These are phyloP conservation scores for Melastoma malabathricum DNA, from an alignment of 345 rosid species.

Conservation along the genomic window DNA sequence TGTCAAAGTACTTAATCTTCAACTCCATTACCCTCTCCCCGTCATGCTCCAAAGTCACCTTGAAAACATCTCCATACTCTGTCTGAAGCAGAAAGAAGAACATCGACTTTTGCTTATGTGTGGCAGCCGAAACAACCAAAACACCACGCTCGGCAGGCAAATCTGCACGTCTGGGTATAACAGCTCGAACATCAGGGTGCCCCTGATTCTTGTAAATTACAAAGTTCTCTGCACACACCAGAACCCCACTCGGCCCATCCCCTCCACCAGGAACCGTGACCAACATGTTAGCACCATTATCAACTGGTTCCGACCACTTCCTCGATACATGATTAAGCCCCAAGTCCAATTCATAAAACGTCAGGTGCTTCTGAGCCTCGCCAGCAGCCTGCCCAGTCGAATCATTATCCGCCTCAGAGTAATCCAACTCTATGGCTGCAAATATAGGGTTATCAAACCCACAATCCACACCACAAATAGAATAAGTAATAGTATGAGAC, in stretches of 20 bases:
- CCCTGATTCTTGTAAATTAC: conserved; percentile 82
- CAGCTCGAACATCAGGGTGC: conserved; percentile 73
- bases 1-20: conserved; percentile 91
- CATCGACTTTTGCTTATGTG: conserved; percentile 76
- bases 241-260: conserved; percentile 94
- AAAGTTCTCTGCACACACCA: conserved; percentile 94
- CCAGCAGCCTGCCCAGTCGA: conserved; percentile 68
- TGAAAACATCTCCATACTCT: conserved; percentile 85
- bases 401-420: conserved; percentile 91
- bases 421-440: conserved; percentile 92
- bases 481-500: conserved; percentile 67
- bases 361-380: conserved; percentile 89
- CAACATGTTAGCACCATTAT: conserved; percentile 92
- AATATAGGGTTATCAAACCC: conserved; percentile 93
- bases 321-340: conserved; percentile 96
- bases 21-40: conserved; percentile 63
- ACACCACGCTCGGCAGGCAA: conserved; percentile 93
- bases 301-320: conserved; percentile 94
- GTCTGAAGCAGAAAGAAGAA: conserved; percentile 96
- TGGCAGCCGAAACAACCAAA: conserved; percentile 84
- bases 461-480: conserved; percentile 80
- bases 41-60: conserved; percentile 73
- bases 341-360: conserved; percentile 90
- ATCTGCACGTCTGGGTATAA: conserved; percentile 49
- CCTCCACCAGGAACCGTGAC: conserved; percentile 97